Percentiles rank a stretch among this genome's conserved stretches.
Evolutionary conservation across 352 stramenopile genomes (phyloP).

Genomic region (Phytophthora chlamydospora): DNA sequence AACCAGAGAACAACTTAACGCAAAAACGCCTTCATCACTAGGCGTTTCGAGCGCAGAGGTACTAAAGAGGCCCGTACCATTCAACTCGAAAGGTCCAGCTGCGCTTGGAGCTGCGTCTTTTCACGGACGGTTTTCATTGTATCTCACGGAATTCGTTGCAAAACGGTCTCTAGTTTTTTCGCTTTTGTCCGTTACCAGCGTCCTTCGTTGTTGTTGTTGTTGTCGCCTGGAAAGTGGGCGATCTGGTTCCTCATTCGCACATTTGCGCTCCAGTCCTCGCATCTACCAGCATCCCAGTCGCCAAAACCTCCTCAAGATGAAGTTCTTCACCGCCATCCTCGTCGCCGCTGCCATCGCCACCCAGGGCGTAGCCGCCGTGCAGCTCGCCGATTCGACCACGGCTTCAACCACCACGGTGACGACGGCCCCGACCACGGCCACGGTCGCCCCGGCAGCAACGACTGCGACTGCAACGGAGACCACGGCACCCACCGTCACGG

Average conservation of each 20-base stretch:
- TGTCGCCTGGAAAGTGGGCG: too few relatives aligned
- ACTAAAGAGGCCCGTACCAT: too few relatives aligned
- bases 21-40: too few relatives aligned
- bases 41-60: too few relatives aligned
- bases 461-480: neutral
- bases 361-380: constrained; percentile 12
- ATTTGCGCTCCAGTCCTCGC: constrained; percentile 33
- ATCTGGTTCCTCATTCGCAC: constrained; percentile 32
- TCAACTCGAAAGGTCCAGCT: too few relatives aligned
- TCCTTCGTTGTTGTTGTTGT: neutral
- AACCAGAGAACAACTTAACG: too few relatives aligned
- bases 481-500: neutral
- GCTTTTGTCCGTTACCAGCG: constrained; percentile 21
- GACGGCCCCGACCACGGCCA: constrained; percentile 1
- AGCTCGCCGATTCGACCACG: neutral
- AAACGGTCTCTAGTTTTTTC: constrained; percentile 30
- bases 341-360: constrained; percentile 25
- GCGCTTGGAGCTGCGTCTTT: neutral
- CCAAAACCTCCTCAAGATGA: constrained; percentile 28
- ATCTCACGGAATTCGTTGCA: constrained; percentile 19
- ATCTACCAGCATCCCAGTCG: constrained; percentile 23
- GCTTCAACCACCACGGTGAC: neutral
- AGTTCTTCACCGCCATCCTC: constrained; percentile 39
- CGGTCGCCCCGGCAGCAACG: neutral
- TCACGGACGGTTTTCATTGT: constrained; percentile 15